These are phyloP conservation scores for Phytophthora uliginosa DNA, from an alignment of 352 stramenopile genomes.

Conservation along the genomic window DNA sequence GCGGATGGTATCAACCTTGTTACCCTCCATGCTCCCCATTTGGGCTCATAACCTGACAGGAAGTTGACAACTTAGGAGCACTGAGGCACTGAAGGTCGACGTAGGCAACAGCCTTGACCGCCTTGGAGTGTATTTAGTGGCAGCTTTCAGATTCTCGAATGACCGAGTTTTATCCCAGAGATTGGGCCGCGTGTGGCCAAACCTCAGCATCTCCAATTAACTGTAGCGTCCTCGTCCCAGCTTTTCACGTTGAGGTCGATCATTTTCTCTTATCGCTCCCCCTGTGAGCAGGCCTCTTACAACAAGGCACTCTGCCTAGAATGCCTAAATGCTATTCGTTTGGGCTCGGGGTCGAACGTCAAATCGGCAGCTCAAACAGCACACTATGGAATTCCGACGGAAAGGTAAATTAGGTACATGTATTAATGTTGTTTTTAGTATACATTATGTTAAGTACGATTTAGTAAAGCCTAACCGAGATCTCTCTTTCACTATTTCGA, in stretches of 20 bases:
- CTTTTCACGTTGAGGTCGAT: not conserved
- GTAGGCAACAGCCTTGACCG: not conserved
- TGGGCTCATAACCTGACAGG: conserved; percentile 20
- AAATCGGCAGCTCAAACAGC: no score
- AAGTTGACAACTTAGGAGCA: not conserved
- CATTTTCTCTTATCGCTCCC: not conserved
- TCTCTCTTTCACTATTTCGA: no score
- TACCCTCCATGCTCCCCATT: not conserved
- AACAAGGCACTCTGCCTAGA: no score
- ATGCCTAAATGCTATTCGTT: no score
- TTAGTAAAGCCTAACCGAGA: no score
- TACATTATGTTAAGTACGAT: no score
- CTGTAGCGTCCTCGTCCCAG: not conserved
- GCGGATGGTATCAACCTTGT: conserved; percentile 11
- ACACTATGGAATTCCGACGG: no score
- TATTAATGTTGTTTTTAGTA: no score
- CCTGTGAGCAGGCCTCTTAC: no score
- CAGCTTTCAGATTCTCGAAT: not conserved
- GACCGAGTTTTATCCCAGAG: no score
- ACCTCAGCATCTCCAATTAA: not conserved
- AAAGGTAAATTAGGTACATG: no score
- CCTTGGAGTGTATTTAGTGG: not conserved
- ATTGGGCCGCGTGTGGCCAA: not conserved
- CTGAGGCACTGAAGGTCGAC: not conserved
- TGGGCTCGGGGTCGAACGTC: no score